Evolutionary conservation across 441 rosid species (phyloP).

Genomic region (Metrosideros polymorpha): DNA sequence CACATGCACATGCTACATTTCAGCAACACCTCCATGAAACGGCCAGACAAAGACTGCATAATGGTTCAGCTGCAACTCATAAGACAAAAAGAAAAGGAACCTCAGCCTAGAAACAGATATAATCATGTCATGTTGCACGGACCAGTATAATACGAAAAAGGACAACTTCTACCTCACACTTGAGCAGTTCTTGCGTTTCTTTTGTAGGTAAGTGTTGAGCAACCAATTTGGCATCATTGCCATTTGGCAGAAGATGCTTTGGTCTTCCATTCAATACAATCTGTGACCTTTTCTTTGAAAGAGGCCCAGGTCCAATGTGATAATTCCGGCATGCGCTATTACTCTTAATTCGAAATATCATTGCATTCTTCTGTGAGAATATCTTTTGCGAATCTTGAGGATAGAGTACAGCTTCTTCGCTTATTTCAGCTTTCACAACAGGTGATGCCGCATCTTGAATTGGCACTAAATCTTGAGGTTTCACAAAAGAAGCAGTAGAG

Average conservation of each 20-base stretch:
- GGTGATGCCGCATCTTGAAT: conserved; percentile 29
- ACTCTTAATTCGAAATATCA: conserved; percentile 39
- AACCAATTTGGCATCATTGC: conserved; percentile 46
- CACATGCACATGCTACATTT: neutral
- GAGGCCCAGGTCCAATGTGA: conserved; percentile 29
- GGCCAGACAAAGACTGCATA: neutral
- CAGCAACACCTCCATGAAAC: neutral
- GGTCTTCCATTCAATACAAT: conserved; percentile 34
- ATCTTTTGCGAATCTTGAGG: conserved; percentile 32
- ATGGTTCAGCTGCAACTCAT: neutral
- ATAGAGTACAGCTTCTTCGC: conserved; percentile 28
- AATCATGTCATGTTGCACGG: neutral
- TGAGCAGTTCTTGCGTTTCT: conserved; percentile 64
- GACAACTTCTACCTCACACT: conserved; percentile 41
- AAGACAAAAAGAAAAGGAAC: neutral
- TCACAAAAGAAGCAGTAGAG: conserved; percentile 22
- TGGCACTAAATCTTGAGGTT: conserved; percentile 29
- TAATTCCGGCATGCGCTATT: conserved; percentile 29
- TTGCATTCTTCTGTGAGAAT: conserved; percentile 37
- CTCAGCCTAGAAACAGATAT: neutral
- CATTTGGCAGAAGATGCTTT: conserved; percentile 35
- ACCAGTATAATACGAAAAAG: neutral
- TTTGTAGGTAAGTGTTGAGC: conserved; percentile 42
- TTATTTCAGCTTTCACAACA: conserved; percentile 34
- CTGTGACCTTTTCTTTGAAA: conserved; percentile 51